Evolutionary conservation across 495 filamentous ascomycete species (phyloP), one percentile per base, ranked within the genome.

Genomic region (Aspergillus affinis): DNA sequence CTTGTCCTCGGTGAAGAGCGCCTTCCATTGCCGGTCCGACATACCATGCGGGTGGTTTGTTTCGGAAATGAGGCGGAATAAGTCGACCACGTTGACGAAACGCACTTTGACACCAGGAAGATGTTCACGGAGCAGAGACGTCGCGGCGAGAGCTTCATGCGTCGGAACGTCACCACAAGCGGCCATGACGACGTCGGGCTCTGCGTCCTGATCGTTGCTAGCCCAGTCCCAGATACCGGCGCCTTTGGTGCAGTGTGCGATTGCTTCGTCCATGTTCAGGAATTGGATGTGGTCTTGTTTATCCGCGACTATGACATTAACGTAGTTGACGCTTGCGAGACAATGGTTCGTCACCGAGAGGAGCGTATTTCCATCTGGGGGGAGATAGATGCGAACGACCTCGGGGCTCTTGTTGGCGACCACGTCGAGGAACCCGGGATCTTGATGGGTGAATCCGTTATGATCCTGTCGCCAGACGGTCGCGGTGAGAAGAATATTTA

Each of bases 381-480:
- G 88, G 3, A 91, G 83, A 65, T 91, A 91, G 69, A 91, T 90
- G 51, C 88, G 85, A 45, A 90, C 87, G 2, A 91, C 86, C 59
- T 89, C 84, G 15, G 88, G 87, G 69, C 79, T 83, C 73, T 90
- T 91, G 76, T 91, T 91, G 60, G 83, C 84, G 2, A 90, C 81
- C 2, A 90, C 85, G 64, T 90, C 87, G 17, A 90, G 79, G 81
- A 90, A 91, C 19, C 88, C 87, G 0, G 87, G 87, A 61, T 91
- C 88, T 69, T 91, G 88, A 71, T 91, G 88, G 0, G 87, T 91
- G 68, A 91, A 91, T 51, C 87, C 88, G 65, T 90, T 90, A 78
- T 91, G 88, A 67, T 91, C 88, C 71, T 91, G 88, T 63, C 88
- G 72, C 88, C 88, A 90, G 52, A 90, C 88, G 2, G 88, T 88